Evolutionary conservation across 768 basidiomycete genomes (phyloP).

Genomic region (Serendipita sp.): DNA sequence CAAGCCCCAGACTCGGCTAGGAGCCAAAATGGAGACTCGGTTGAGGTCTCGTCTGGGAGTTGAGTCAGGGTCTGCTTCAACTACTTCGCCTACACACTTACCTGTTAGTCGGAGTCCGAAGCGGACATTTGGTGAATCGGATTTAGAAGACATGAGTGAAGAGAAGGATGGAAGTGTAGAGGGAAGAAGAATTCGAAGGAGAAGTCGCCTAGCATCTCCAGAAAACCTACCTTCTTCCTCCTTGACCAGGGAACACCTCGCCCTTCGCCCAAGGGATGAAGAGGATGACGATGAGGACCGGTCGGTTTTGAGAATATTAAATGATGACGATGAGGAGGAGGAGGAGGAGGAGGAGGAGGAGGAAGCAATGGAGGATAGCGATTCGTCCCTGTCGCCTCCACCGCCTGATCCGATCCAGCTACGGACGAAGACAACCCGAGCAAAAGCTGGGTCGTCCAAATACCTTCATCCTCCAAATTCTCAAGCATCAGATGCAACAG

Average conservation of each 20-base stretch:
- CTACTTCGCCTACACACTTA: too few relatives aligned
- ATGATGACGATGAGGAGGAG: constrained; percentile 13
- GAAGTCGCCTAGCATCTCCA: constrained; percentile 11
- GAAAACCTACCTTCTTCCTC: constrained; percentile 17
- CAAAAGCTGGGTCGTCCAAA: not conserved
- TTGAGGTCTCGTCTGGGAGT: constrained; percentile 2
- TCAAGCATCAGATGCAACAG: not conserved
- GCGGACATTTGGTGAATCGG: constrained; percentile 43
- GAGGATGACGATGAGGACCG: constrained; percentile 10
- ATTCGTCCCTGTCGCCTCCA: constrained; percentile 20
- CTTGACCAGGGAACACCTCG: constrained; percentile 10
- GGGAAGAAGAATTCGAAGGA: constrained; percentile 3
- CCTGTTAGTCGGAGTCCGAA: constrained; percentile 24
- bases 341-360: constrained; percentile 15
- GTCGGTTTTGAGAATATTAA: not conserved
- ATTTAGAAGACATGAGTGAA: constrained; percentile 17
- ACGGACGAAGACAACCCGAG: too few relatives aligned
- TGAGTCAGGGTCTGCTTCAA: not conserved
- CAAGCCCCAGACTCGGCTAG: not conserved
- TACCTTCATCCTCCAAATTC: not conserved
- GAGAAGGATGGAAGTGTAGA: not conserved
- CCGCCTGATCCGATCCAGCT: constrained; percentile 15
- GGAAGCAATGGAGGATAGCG: constrained; percentile 12
- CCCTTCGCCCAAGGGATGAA: constrained; percentile 14
- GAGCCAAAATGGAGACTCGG: constrained; percentile 25